These are phyloP conservation scores for Davidsoniella australis DNA, from an alignment of 2,329 filamentous ascomycete species.

Conservation along the genomic window DNA sequence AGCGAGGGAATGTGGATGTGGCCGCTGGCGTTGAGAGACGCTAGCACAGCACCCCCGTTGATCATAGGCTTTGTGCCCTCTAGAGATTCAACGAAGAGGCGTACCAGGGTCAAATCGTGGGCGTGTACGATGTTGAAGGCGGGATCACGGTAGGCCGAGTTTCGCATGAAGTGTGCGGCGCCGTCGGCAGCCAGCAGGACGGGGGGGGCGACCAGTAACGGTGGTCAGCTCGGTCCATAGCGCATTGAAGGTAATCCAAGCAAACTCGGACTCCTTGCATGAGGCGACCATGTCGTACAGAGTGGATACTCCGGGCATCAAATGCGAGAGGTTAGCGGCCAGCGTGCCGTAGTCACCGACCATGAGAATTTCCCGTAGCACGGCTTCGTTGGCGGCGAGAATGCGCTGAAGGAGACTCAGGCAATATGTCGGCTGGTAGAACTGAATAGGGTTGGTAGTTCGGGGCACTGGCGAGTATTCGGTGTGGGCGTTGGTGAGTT, in stretches of 20 bases:
- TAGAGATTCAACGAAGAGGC: conserved; percentile 58
- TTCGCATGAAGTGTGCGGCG: conserved; percentile 63
- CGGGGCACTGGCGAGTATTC: conserved; percentile 57
- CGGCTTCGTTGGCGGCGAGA: conserved; percentile 48
- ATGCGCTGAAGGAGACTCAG: conserved; percentile 59
- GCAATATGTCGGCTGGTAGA: conserved; percentile 64
- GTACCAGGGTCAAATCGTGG: conserved; percentile 63
- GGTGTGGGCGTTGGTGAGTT: conserved; percentile 63
- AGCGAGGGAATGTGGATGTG: conserved; percentile 45
- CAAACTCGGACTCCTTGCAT: conserved; percentile 55
- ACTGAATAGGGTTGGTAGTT: conserved; percentile 36
- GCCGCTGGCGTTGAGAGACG: conserved; percentile 58
- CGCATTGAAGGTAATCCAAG: conserved; percentile 66
- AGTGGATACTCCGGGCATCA: conserved; percentile 43
- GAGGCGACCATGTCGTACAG: conserved; percentile 55
- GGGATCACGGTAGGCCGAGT: conserved; percentile 57
- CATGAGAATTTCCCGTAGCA: conserved; percentile 39
- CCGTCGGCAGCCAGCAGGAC: conserved; percentile 67
- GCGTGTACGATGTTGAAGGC: conserved; percentile 63
- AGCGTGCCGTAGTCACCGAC: conserved; percentile 27
- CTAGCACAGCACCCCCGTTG: conserved; percentile 68
- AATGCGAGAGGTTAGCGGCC: conserved; percentile 28
- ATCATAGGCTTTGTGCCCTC: conserved; percentile 37
- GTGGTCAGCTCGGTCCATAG: conserved; percentile 60
- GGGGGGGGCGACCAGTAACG: conserved; percentile 30